Conservation (phyloP, 768 basidiomycete genomes). For the Lactarius sp. region DNA sequence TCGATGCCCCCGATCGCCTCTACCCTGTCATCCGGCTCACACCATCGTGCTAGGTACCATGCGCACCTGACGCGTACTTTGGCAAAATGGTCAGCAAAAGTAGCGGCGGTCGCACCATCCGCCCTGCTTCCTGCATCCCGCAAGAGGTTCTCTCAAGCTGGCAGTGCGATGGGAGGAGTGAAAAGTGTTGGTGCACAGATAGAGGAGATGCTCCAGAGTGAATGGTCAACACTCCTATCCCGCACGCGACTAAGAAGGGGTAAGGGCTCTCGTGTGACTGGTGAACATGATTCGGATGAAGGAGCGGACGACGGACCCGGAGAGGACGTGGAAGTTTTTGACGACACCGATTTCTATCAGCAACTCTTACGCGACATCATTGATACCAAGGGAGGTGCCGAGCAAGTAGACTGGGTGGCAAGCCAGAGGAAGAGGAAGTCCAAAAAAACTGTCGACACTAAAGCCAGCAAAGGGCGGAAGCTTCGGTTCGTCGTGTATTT, state of each 20-base stretch:
- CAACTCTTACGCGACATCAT: slow-evolving; percentile 89
- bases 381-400: slow-evolving; percentile 48
- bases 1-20: neutral
- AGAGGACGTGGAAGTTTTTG: slow-evolving; percentile 53
- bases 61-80: slow-evolving; percentile 72
- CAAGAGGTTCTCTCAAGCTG: slow-evolving; percentile 51
- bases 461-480: slow-evolving; percentile 93
- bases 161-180: slow-evolving; percentile 41
- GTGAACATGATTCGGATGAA: slow-evolving; percentile 29
- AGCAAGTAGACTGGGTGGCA: slow-evolving; percentile 56
- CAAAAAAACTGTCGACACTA: slow-evolving; percentile 78
- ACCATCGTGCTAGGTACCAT: slow-evolving; percentile 45
- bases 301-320: slow-evolving; percentile 36
- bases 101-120: slow-evolving; percentile 85
- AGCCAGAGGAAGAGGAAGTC: slow-evolving; percentile 64
- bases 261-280: slow-evolving; percentile 41
- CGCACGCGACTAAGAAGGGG: slow-evolving; percentile 57
- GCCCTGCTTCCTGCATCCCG: slow-evolving; percentile 64
- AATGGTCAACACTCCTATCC: slow-evolving; percentile 55
- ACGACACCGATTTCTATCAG: slow-evolving; percentile 93
- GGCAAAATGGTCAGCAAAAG: slow-evolving; percentile 93
- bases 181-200: slow-evolving; percentile 72
- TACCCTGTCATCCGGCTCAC: slow-evolving; percentile 11
- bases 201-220: slow-evolving; percentile 55
- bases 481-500: slow-evolving; percentile 51